phyloP scores from a whole-genome alignment of 1,139 yeast genomes.

The Waltiozyma sp. region DNA sequence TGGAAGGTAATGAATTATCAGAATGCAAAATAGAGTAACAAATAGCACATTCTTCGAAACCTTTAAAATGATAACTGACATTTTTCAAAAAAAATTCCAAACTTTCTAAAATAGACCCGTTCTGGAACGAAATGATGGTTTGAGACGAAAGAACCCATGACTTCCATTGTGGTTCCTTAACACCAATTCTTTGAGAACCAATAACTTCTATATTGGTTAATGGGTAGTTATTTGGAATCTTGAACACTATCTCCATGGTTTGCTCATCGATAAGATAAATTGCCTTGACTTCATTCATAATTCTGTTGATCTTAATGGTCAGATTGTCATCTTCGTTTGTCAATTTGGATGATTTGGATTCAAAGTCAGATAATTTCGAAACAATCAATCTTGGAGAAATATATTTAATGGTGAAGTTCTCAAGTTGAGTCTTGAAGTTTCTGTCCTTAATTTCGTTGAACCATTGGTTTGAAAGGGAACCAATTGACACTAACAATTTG shows the following conservation, averaged over 20 bases:
- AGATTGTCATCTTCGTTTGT: slow-evolving; percentile 39
- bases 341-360: slow-evolving; percentile 28
- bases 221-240: slow-evolving; percentile 66
- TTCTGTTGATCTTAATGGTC: slow-evolving; percentile 49
- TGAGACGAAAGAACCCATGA: slow-evolving; percentile 93
- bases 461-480: slow-evolving; percentile 66
- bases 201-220: slow-evolving; percentile 60
- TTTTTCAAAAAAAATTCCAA: slow-evolving; percentile 73
- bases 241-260: slow-evolving; percentile 68
- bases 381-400: slow-evolving; percentile 58
- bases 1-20: slow-evolving; percentile 83
- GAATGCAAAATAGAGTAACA: slow-evolving; percentile 82
- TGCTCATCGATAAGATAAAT: slow-evolving; percentile 80
- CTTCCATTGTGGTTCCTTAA: slow-evolving; percentile 86
- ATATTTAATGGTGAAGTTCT: slow-evolving; percentile 46
- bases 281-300: slow-evolving; percentile 62
- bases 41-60: slow-evolving; percentile 94
- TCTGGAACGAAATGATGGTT: slow-evolving; percentile 55
- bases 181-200: slow-evolving; percentile 78
- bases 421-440: slow-evolving; percentile 23
- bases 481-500: slow-evolving; percentile 45
- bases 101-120: slow-evolving; percentile 77
- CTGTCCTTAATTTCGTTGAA: slow-evolving; percentile 37
- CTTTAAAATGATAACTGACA: slow-evolving; percentile 74
- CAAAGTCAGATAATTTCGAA: slow-evolving; percentile 46